Base-by-base conservation (phyloP, 1,284 basidiomycete species). In the Leccinum subfulvum region DNA sequence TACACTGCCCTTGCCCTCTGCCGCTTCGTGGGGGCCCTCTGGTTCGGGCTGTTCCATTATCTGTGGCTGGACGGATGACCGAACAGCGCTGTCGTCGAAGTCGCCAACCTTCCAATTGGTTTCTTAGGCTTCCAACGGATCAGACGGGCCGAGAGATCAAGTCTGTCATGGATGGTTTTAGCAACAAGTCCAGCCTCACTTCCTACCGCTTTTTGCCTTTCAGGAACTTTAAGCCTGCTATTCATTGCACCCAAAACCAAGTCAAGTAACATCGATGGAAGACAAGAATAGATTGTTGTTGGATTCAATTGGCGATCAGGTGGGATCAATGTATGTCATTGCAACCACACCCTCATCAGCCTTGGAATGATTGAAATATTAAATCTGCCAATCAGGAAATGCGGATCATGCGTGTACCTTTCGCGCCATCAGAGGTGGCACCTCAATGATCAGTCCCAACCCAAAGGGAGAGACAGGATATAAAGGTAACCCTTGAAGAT, bases 1-100 rank as follows among this genome's bases (percentile, higher is more conserved):
- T 56, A 92, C 85, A 58, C 82, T 82, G 68, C 92, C 90, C 57
- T 90, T 88, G 35, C 81, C 80, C 72, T 92, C 89, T 10, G 81
- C 86, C 57, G 81, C 84, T 65, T 86, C 86, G 35, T 84, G 77
- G 8, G 81, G 81, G 4, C 82, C 82, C 61, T 84, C 82, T 10
- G 81, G 80, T 61, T 81, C 82, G 2, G 81, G 81, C 47, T 82
- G 80, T 63, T 82, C 82, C 76, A 83, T 78, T 73, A 80, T 80
- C 37, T 79, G 81, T 9, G 72, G 73, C 52, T 23, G n/a, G 47
- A 51, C 13, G 13, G 21, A 18, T 23, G 47, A 16, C 23, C 18
- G 16, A 30, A 30, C 26, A 10, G n/a, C 13, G 35, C 26, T 60
- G 58, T 23, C 7, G 47, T 23, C 21, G 21, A 21, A 49, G 18